phyloP scores from a whole-genome alignment of 805 yeast species.

The Citeromyces nyonsensis region DNA sequence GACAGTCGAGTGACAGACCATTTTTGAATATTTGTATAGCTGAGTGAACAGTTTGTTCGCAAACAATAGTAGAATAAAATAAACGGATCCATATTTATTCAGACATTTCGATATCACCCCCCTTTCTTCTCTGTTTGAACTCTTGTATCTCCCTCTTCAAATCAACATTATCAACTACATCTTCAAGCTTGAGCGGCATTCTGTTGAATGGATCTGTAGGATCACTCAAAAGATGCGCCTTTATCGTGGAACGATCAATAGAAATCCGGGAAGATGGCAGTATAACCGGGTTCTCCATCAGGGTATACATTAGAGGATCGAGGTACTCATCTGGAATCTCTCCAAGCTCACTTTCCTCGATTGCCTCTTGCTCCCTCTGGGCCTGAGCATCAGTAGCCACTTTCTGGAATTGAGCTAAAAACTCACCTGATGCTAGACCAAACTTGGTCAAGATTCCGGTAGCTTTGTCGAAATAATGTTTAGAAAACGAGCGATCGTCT shows the following conservation, averaged over 20 bases:
- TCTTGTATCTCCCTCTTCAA: slow-evolving; percentile 43
- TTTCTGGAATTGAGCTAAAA: slow-evolving; percentile 28
- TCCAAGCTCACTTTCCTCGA: slow-evolving; percentile 77
- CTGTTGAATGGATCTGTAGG: slow-evolving; percentile 96
- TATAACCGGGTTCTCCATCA: slow-evolving; percentile 95
- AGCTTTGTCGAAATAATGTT: slow-evolving; percentile 56
- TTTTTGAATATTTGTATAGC: too few species aligned
- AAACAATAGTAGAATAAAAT: too few species aligned
- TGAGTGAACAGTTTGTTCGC: too few species aligned
- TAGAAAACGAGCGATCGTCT: slow-evolving; percentile 82
- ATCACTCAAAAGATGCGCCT: slow-evolving; percentile 86
- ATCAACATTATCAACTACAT: slow-evolving; percentile 67
- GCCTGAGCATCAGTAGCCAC: slow-evolving; percentile 58
- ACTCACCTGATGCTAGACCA: slow-evolving; percentile 34
- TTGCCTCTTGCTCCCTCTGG: slow-evolving; percentile 48
- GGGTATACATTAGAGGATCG: slow-evolving; percentile 91
- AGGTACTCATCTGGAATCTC: slow-evolving; percentile 93
- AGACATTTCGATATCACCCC: too few species aligned
- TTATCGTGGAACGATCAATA: slow-evolving; percentile 83
- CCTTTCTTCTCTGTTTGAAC: slow-evolving; percentile 28
- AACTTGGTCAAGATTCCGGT: slow-evolving; percentile 40
- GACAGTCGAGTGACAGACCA: too few species aligned
- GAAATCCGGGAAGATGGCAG: slow-evolving; percentile 76
- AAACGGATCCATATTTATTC: too few species aligned
- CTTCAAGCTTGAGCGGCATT: slow-evolving; percentile 78